These are phyloP conservation scores for Dipteronia dyeriana DNA, from an alignment of 345 rosid species.

Conservation along the genomic window DNA sequence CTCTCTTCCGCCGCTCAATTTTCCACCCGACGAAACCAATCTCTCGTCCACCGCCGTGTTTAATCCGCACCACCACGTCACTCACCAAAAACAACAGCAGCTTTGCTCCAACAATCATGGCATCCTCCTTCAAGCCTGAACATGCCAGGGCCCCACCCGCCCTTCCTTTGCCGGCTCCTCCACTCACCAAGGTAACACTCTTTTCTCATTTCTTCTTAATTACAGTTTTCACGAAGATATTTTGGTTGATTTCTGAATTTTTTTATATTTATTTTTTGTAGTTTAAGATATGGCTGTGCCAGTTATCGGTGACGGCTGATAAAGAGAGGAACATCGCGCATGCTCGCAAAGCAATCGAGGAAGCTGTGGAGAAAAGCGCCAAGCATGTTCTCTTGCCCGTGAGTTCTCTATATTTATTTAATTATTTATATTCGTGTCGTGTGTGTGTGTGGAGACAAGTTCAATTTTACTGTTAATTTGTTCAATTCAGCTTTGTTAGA, in stretches of 20 bases:
- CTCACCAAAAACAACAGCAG: slow-evolving; percentile 19
- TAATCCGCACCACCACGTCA: slow-evolving; percentile 14
- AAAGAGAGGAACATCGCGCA: slow-evolving; percentile 76
- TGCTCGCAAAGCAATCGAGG: slow-evolving; percentile 63
- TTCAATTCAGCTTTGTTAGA: neutral
- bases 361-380: slow-evolving; percentile 77
- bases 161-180: slow-evolving; percentile 71
- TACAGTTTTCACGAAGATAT: neutral
- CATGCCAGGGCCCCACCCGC: slow-evolving; percentile 80
- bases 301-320: slow-evolving; percentile 70
- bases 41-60: slow-evolving; percentile 12
- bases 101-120: slow-evolving; percentile 42
- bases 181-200: slow-evolving; percentile 55
- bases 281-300: slow-evolving; percentile 90
- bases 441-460: too few species aligned
- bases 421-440: neutral
- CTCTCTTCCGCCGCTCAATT: slow-evolving; percentile 21
- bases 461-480: neutral
- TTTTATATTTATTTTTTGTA: slow-evolving; percentile 21
- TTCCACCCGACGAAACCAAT: slow-evolving; percentile 14
- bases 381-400: slow-evolving; percentile 84
- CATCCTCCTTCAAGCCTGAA: slow-evolving; percentile 75
- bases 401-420: slow-evolving; percentile 22
- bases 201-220: neutral
- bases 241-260: slow-evolving; percentile 13